Base-by-base conservation (phyloP, 305 asterid species). In the Caryopteris hybrid region DNA sequence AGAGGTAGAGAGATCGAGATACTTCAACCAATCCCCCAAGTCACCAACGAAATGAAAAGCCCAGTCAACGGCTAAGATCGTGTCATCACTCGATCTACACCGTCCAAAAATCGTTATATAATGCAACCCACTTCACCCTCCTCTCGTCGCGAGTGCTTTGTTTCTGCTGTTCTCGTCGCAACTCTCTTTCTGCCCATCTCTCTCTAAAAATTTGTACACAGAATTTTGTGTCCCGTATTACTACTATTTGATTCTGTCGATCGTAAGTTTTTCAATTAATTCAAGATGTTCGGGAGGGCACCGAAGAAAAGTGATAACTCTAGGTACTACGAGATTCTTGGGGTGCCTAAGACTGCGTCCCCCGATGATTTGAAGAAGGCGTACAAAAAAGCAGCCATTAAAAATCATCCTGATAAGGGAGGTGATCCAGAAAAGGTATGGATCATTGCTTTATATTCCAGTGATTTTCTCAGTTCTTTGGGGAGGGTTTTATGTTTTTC, bases 341-440 rank as follows among this genome's bases (percentile, higher is more conserved):
- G 98, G 4, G 96, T 92, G 43, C 77, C 96, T 1, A 89, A 92
- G 69, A 78, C 80, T 63, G 96, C 91, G 43, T 65, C 83, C 23
- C 88, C 76, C 0, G 96, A 92, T 41, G 98, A 92, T 74, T 80
- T 92, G 70, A 92, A 92, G 86, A 92, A 89, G 77, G 96, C 96
- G 51, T 92, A 92, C 68, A 82, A 74, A 67, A 89, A 92, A 72
- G 92, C 96, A 5, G 98, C 98, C 11, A 92, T 92, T 38, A 92
- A 92, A 73, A 87, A 92, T 60, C 98, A 92, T 82, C 98, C 96
- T 8, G 96, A 89, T 61, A 92, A 92, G 84, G 96, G 98, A 20
- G 96, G 98, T 7, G 96, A 92, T 13, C 98, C 98, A 5, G 96
- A 92, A 68, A 92, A 92, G 92, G 98, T 88, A 80, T 6, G 1